Evolutionary conservation across 306 rosid species (phyloP).

Genomic region (Erythrophleum fordii): DNA sequence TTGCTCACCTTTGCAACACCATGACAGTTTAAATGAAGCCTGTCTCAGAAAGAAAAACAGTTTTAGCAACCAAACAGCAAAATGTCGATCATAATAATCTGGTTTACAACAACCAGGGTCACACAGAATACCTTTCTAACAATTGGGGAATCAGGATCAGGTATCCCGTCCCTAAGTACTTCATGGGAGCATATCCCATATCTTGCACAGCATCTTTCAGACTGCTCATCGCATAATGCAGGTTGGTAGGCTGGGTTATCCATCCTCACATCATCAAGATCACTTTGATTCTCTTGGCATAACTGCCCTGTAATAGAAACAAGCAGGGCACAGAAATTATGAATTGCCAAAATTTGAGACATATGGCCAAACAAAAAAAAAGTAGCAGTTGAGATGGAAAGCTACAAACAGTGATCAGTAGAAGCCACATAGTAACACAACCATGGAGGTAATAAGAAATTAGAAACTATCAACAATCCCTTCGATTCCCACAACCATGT

Average conservation of each 20-base stretch:
- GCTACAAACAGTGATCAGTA: not conserved
- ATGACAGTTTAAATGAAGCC: slow-evolving; percentile 93
- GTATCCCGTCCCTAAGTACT: slow-evolving; percentile 74
- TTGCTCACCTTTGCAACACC: slow-evolving; percentile 85
- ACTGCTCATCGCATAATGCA: slow-evolving; percentile 24
- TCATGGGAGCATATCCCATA: slow-evolving; percentile 94
- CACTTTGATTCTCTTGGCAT: slow-evolving; percentile 41
- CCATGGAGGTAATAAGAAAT: not conserved
- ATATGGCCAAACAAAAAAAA: not conserved
- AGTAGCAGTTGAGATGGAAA: slow-evolving; percentile 29
- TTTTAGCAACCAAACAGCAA: not conserved
- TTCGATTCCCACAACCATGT: not conserved
- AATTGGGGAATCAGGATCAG: slow-evolving; percentile 59
- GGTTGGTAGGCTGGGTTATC: slow-evolving; percentile 46
- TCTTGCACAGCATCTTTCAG: slow-evolving; percentile 65
- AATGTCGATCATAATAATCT: not conserved
- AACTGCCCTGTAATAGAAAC: slow-evolving; percentile 56
- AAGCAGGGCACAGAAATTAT: slow-evolving; percentile 30
- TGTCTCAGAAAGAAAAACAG: slow-evolving; percentile 36
- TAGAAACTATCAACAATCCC: not conserved
- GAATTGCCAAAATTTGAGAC: slow-evolving; percentile 6
- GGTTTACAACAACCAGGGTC: slow-evolving; percentile 19
- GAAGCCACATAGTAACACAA: slow-evolving; percentile 24
- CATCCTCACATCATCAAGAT: slow-evolving; percentile 43
- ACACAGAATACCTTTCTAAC: slow-evolving; percentile 62